These are phyloP conservation scores for Piloderma croceum DNA, from an alignment of 768 basidiomycete genomes.

Conservation along the genomic window DNA sequence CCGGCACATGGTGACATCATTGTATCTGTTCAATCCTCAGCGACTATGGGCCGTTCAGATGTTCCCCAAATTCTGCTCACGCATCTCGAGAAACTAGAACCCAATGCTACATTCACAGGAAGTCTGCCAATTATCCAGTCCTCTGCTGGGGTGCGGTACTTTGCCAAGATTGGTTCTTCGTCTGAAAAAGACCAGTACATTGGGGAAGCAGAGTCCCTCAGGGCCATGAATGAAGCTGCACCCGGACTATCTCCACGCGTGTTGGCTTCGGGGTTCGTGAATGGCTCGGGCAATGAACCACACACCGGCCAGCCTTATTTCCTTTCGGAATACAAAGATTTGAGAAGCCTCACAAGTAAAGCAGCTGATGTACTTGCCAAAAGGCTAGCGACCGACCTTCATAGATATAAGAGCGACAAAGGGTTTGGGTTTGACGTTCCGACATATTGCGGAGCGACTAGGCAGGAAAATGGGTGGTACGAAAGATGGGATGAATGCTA, in stretches of 20 bases:
- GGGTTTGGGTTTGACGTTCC: constrained; percentile 71
- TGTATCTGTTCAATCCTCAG: too few relatives aligned
- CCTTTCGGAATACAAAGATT: constrained; percentile 68
- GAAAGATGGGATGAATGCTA: constrained; percentile 68
- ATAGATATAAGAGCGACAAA: constrained; percentile 43
- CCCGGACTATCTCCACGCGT: constrained; percentile 61
- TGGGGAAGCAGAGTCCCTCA: constrained; percentile 67
- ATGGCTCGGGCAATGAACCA: too few relatives aligned
- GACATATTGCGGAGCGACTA: constrained; percentile 72
- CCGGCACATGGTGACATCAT: not conserved
- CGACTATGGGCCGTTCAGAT: too few relatives aligned
- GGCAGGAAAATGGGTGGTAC: constrained; percentile 68
- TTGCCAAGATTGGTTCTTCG: constrained; percentile 51
- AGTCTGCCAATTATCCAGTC: constrained; percentile 45
- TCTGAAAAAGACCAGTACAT: constrained; percentile 57
- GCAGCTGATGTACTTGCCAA: constrained; percentile 49
- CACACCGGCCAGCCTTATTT: constrained; percentile 55
- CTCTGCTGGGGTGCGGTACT: constrained; percentile 55
- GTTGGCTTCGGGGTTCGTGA: constrained; percentile 41
- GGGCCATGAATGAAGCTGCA: constrained; percentile 56
- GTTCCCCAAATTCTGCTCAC: constrained; percentile 32
- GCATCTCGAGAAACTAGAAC: constrained; percentile 45
- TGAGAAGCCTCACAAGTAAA: constrained; percentile 40
- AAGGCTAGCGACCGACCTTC: constrained; percentile 64
- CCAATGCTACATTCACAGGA: constrained; percentile 42